Base-by-base conservation (phyloP, 2,329 filamentous ascomycete species). In the Xylaria sp. region DNA sequence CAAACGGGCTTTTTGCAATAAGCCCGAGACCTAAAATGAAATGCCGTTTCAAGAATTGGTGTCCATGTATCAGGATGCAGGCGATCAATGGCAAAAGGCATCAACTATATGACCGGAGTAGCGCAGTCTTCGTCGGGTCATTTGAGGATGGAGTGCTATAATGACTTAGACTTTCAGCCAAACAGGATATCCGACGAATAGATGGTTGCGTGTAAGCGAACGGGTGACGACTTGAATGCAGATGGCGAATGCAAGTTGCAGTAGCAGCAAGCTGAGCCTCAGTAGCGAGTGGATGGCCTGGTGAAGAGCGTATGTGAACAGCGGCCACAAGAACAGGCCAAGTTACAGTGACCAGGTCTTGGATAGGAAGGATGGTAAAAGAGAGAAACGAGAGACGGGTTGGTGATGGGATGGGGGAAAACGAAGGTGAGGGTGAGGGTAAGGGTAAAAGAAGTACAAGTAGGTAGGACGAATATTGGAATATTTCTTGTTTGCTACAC, bases 1-100 rank as follows among this genome's bases (percentile, higher is more conserved):
- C 31, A 65, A 58, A 33, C 49, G 46, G 44, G 23, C 59, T 61
- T 58, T n/a, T 44, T 59, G 62, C 51, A 63, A 67, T 51, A 20
- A 44, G 46, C 10, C 70, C 33, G 49, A 64, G 36, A 49, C 65
- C 56, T 40, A 60, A 57, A 61, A 38, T 38, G 56, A 28, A 54
- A 65, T 67, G 63, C 33, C 46, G 65, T 57, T 61, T 57, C 36
- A 13, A 40, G 3, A 59, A 20, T 23, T n/a, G 53, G 46, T 56
- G 70, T 68, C 65, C 68, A 70, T 65, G 62, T 67, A 69, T 71
- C 63, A 48, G 48, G 63, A 15, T 63, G 70, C 33, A 20, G 57
- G 40, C 33, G 57, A 59, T 33, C 15, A 65, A 65, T 57, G 42
- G 65, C 49, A 28, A 62, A 56, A 66, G 46, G 54, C 69, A 71